A percentile compares a stretch with the other conserved stretches of the same genome.
Conservation (phyloP, 306 rosid genomes). For the Senna tora region DNA sequence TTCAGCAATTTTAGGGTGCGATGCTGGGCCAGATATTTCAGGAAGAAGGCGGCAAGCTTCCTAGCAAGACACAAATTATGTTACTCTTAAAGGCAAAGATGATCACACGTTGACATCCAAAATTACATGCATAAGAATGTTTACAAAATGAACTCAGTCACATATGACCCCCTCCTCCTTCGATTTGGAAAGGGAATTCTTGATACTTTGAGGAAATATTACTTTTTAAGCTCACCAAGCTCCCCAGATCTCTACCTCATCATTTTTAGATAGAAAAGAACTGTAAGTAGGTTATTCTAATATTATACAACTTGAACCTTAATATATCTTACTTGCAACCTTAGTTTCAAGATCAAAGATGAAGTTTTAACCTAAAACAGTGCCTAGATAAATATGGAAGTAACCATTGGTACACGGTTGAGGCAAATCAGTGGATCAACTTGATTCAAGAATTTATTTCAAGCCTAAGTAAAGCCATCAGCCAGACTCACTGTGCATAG, state of each 20-base stretch:
- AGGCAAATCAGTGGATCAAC: constrained; percentile 18
- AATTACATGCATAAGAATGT: constrained; percentile 3
- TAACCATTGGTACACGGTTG: constrained; percentile 14
- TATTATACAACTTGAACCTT: constrained; percentile 9
- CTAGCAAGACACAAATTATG: constrained; percentile 55
- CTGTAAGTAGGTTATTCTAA: neutral
- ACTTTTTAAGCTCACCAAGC: neutral
- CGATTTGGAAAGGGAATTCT: constrained; percentile 16
- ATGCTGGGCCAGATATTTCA: constrained; percentile 79
- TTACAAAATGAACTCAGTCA: constrained; percentile 6
- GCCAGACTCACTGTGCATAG: constrained; percentile 31
- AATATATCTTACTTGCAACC: constrained; percentile 7
- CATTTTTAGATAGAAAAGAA: constrained; percentile 9
- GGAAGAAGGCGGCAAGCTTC: constrained; percentile 92
- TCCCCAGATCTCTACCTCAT: neutral
- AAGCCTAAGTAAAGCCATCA: constrained; percentile 19
- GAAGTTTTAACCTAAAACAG: constrained; percentile 13
- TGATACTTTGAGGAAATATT: neutral
- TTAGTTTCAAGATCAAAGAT: constrained; percentile 13
- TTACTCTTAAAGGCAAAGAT: constrained; percentile 34
- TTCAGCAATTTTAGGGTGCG: constrained; percentile 95
- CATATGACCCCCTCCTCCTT: constrained; percentile 14
- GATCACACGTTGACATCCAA: neutral
- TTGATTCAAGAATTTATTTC: constrained; percentile 10
- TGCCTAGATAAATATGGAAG: constrained; percentile 20